A percentile compares a stretch with the other conserved stretches of the same genome.
Evolutionary conservation across 2,329 filamentous ascomycete genomes (phyloP).

Genomic region (Amauroascus verrucosus): DNA sequence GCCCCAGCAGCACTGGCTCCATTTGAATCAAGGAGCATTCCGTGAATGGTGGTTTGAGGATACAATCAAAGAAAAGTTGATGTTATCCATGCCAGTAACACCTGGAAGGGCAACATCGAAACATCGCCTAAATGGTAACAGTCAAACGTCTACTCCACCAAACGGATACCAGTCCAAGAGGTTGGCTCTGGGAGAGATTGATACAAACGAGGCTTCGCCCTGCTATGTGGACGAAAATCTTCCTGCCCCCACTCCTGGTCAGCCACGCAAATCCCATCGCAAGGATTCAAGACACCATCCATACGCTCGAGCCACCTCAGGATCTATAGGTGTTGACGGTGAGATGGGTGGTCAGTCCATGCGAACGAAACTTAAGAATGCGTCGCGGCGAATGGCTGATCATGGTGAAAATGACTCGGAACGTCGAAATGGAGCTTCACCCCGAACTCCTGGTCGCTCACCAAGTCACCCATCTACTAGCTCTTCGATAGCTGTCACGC

Average conservation of each 20-base stretch:
- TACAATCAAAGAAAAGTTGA: constrained; percentile 65
- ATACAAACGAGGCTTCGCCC: constrained; percentile 56
- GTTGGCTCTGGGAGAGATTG: constrained; percentile 86
- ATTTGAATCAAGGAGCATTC: constrained; percentile 92
- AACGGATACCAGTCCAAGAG: constrained; percentile 66
- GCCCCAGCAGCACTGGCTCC: constrained; percentile 96
- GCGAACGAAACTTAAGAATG: constrained; percentile 13
- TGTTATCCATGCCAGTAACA: constrained; percentile 48
- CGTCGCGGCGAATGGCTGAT: constrained; percentile 39
- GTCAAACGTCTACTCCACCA: constrained; percentile 71
- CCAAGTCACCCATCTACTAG: constrained; percentile 58
- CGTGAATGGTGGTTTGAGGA: constrained; percentile 93
- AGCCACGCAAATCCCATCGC: constrained; percentile 80
- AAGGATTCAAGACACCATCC: constrained; percentile 64
- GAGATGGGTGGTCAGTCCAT: constrained; percentile 19
- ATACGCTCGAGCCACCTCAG: constrained; percentile 51
- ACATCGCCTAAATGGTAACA: constrained; percentile 50
- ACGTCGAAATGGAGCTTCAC: constrained; percentile 55
- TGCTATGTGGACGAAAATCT: constrained; percentile 64
- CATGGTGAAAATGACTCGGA: constrained; percentile 69
- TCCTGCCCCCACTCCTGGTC: constrained; percentile 87
- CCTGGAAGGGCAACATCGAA: constrained; percentile 44
- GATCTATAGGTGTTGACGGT: constrained; percentile 31
- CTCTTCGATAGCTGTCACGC: constrained; percentile 61
- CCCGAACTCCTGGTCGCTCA: constrained; percentile 57